These are phyloP conservation scores for Talaromyces sp. DNA, from an alignment of 2,329 filamentous ascomycete species.

Conservation along the genomic window DNA sequence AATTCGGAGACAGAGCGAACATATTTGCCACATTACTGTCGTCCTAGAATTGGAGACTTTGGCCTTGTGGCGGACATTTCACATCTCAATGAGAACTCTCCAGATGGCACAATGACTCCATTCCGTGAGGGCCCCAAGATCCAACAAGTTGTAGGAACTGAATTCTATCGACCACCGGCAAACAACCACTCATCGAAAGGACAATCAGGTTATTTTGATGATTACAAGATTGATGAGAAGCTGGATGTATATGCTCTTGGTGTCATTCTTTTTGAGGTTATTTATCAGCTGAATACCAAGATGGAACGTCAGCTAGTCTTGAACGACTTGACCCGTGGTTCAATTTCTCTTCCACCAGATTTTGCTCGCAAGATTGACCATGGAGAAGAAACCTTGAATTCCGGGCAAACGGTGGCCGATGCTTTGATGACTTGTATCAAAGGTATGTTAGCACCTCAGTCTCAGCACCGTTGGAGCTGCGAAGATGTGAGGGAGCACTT, in stretches of 20 bases:
- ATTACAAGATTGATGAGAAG: slow-evolving; percentile 50
- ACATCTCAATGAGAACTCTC: slow-evolving; percentile 35
- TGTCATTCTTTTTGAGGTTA: slow-evolving; percentile 64
- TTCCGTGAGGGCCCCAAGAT: slow-evolving; percentile 25
- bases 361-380: slow-evolving; percentile 42
- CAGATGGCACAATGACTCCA: slow-evolving; percentile 22
- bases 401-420: slow-evolving; percentile 34
- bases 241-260: slow-evolving; percentile 66
- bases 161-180: slow-evolving; percentile 61
- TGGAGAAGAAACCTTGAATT: slow-evolving; percentile 29
- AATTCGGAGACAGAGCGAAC: slow-evolving; percentile 21
- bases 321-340: slow-evolving; percentile 39
- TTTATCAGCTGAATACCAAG: slow-evolving; percentile 57
- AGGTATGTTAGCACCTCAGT: slow-evolving; percentile 46
- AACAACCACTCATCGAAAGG: slow-evolving; percentile 13
- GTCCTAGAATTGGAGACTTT: slow-evolving; percentile 69
- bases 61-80: slow-evolving; percentile 63
- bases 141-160: slow-evolving; percentile 59
- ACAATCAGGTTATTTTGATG: slow-evolving; percentile 13
- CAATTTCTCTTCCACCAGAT: slow-evolving; percentile 38
- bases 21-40: slow-evolving; percentile 47
- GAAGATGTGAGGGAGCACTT: slow-evolving; percentile 38
- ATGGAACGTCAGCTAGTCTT: slow-evolving; percentile 52
- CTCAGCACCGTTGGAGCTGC: slow-evolving; percentile 42
- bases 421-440: slow-evolving; percentile 41